Evolutionary conservation across 352 stramenopile species (phyloP).

Genomic region (Thraustochytrium striatum): DNA sequence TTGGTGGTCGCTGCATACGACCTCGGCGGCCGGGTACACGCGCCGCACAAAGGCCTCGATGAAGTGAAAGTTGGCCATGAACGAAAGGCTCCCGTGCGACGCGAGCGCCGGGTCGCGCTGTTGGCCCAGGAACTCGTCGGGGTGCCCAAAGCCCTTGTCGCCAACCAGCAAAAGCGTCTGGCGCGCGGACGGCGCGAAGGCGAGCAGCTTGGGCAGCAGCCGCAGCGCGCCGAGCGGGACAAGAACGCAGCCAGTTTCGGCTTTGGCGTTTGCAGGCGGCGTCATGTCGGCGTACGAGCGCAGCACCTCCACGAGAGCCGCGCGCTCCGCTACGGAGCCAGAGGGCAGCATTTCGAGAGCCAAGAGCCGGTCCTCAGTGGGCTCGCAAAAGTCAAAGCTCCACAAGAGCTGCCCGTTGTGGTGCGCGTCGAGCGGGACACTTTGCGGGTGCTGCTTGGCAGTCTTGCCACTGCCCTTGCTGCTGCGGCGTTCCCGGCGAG

Average conservation of each 20-base stretch:
- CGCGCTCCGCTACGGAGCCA: neutral
- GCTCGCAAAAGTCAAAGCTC: constrained; percentile 25
- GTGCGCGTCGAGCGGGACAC: too few relatives aligned
- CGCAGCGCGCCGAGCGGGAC: constrained; percentile 80
- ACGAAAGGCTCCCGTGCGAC: constrained; percentile 84
- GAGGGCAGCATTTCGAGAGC: neutral
- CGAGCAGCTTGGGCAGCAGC: constrained; percentile 67
- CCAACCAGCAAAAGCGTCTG: constrained; percentile 75
- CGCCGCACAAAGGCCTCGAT: constrained; percentile 6
- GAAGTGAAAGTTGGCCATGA: constrained; percentile 64
- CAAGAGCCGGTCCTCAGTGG: neutral
- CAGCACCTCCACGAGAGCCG: neutral
- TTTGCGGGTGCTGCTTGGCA: neutral
- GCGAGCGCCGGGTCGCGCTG: constrained; percentile 85
- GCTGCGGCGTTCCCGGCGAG: neutral
- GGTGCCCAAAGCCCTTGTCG: constrained; percentile 88
- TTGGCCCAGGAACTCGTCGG: constrained; percentile 80
- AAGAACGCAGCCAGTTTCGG: constrained; percentile 63
- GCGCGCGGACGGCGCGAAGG: constrained; percentile 58
- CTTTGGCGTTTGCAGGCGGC: neutral
- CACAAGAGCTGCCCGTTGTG: constrained; percentile 4
- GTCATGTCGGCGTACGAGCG: constrained; percentile 13
- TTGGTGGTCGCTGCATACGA: constrained; percentile 56
- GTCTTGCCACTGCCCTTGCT: too few relatives aligned
- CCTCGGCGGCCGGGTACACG: constrained; percentile 71